Evolutionary conservation across 1,139 yeast genomes (phyloP).

Genomic region (Scheffersomyces cryptocercus): DNA sequence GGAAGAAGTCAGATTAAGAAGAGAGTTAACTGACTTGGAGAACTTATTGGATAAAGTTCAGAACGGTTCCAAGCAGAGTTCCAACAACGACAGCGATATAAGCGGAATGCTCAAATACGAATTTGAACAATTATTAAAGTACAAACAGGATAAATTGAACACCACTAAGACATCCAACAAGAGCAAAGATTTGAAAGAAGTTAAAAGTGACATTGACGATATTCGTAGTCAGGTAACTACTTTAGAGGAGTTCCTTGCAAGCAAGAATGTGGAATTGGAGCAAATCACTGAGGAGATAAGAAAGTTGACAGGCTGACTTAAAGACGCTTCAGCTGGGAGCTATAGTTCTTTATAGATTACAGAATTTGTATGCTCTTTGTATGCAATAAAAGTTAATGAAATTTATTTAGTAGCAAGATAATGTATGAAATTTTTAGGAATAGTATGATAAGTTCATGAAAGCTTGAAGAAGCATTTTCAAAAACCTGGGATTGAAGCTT

Average conservation of each 20-base stretch:
- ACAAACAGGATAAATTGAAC: constrained; percentile 37
- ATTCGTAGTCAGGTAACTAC: constrained; percentile 66
- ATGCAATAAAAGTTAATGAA: too few species aligned
- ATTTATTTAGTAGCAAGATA: too few species aligned
- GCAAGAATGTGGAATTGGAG: constrained; percentile 53
- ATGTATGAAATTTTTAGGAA: too few species aligned
- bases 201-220: constrained; percentile 60
- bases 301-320: background rate
- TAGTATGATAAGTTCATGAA: too few species aligned
- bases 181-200: constrained; percentile 36
- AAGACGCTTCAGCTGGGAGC: too few species aligned
- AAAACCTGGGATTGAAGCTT: too few species aligned
- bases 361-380: too few species aligned
- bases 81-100: constrained; percentile 29
- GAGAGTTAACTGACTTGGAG: constrained; percentile 77
- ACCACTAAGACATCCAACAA: constrained; percentile 1
- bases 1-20: constrained; percentile 84
- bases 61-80: constrained; percentile 37
- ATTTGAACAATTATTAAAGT: constrained; percentile 76
- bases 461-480: too few species aligned
- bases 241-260: constrained; percentile 55
- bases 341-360: too few species aligned
- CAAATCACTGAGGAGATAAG: constrained; percentile 44
- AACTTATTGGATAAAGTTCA: constrained; percentile 61
- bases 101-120: constrained; percentile 59